phyloP scores from a whole-genome alignment of 2,329 filamentous ascomycete species.

The Aureobasidium sp. region DNA sequence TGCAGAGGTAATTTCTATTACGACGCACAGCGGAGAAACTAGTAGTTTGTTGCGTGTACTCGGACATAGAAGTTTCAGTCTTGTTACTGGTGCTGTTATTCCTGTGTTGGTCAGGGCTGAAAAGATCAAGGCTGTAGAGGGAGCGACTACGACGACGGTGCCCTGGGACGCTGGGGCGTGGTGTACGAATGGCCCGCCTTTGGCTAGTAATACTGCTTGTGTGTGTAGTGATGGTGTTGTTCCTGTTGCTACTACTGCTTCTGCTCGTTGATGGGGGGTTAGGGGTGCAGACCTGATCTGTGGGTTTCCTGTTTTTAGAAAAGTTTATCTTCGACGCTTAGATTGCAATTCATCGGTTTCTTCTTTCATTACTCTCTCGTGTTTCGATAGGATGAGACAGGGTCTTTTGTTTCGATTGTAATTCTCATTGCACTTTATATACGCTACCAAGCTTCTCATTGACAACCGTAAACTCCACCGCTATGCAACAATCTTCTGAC shows the following conservation, averaged over 20 bases:
- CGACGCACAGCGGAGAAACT: constrained; percentile 53
- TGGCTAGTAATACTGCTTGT: constrained; percentile 23
- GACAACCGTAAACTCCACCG: neutral
- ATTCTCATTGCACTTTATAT: neutral
- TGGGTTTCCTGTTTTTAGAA: no score
- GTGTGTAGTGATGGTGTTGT: constrained; percentile 18
- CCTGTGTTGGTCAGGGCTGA: constrained; percentile 57
- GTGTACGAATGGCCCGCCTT: constrained; percentile 25
- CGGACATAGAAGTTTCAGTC: constrained; percentile 49
- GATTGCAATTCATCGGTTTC: no score
- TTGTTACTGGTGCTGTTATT: constrained; percentile 58
- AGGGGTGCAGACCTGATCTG: no score
- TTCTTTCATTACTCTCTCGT: no score
- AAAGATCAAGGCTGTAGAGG: constrained; percentile 27
- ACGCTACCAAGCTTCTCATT: neutral
- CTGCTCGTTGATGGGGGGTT: neutral
- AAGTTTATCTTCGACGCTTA: no score
- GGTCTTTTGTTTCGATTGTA: neutral
- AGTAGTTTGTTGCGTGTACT: constrained; percentile 44
- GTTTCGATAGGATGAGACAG: no score
- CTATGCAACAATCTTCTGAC: neutral
- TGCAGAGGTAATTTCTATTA: constrained; percentile 50
- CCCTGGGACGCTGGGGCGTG: constrained; percentile 26
- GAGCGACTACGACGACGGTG: constrained; percentile 21
- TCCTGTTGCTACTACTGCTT: constrained; percentile 6